phyloP scores from a whole-genome alignment of 1,284 basidiomycete genomes.

The Paramarasmius palmivorus region DNA sequence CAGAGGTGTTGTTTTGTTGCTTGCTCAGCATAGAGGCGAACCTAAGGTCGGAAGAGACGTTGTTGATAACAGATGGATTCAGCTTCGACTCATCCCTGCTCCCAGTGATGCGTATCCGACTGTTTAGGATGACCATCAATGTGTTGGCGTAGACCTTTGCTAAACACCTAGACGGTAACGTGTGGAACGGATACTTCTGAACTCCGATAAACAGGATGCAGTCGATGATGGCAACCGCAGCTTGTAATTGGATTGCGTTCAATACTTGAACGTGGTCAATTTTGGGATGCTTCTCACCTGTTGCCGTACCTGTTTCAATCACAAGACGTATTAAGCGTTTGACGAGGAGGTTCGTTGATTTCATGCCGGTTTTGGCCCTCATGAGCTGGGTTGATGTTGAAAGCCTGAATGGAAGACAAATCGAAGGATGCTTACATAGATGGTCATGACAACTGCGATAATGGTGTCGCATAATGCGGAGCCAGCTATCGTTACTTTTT shows the following conservation, averaged over 20 bases:
- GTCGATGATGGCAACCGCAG: conserved; percentile 10
- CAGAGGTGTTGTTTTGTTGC: not conserved
- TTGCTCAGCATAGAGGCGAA: not conserved
- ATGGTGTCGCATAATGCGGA: conserved; percentile 5
- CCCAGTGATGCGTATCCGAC: not conserved
- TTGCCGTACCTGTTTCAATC: conserved; percentile 7
- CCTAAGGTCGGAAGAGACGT: not conserved
- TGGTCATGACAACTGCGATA: conserved; percentile 8
- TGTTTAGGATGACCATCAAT: not conserved
- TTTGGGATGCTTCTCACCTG: too few species aligned
- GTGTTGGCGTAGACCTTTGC: conserved; percentile 6
- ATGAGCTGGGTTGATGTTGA: not conserved
- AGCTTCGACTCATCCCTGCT: not conserved
- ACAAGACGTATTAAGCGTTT: conserved; percentile 7
- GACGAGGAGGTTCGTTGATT: conserved; percentile 7
- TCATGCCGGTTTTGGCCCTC: not conserved
- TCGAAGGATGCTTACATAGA: conserved; percentile 2
- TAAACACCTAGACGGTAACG: not conserved
- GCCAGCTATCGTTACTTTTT: conserved; percentile 1
- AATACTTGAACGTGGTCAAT: too few species aligned
- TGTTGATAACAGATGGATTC: not conserved
- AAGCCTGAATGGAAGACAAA: not conserved
- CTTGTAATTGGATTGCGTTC: too few species aligned
- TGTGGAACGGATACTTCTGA: conserved; percentile 1
- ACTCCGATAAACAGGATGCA: not conserved